A percentile compares a stretch with the other conserved stretches of the same genome.
Conservation (phyloP, 345 rosid species). For the Trapa incisa region DNA sequence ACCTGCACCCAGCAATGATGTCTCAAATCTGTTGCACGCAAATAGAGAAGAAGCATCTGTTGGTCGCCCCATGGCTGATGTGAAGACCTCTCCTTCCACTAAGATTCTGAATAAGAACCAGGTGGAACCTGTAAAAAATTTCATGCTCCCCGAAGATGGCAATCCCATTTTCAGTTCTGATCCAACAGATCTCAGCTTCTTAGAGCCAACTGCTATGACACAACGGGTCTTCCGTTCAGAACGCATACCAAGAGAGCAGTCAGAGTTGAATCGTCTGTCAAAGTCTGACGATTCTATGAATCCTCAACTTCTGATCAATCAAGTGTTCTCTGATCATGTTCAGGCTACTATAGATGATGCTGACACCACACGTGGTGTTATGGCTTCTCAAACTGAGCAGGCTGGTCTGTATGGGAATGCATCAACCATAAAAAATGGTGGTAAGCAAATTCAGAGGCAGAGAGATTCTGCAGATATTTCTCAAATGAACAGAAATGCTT, state of each 20-base stretch:
- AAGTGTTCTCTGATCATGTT: slow-evolving; percentile 36
- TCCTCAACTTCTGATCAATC: slow-evolving; percentile 58
- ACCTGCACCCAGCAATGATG: too few relatives aligned
- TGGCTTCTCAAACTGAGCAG: slow-evolving; percentile 36
- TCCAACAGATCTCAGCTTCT: slow-evolving; percentile 30
- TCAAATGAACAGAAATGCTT: slow-evolving; percentile 16
- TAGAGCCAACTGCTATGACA: slow-evolving; percentile 44
- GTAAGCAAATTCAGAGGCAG: slow-evolving; percentile 26
- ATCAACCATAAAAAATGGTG: slow-evolving; percentile 36
- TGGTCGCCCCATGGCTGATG: slow-evolving; percentile 17
- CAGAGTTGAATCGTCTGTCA: slow-evolving; percentile 68
- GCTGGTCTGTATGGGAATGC: slow-evolving; percentile 30
- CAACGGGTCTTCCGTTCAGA: slow-evolving; percentile 73
- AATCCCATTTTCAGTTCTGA: slow-evolving; percentile 32
- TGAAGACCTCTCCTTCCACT: slow-evolving; percentile 15
- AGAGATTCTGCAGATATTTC: slow-evolving; percentile 21
- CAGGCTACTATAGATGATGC: slow-evolving; percentile 41
- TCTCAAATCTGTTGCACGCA: too few relatives aligned
- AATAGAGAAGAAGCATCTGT: slow-evolving; percentile 23
- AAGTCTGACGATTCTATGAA: slow-evolving; percentile 87
- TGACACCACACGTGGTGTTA: slow-evolving; percentile 30
- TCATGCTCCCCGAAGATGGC: slow-evolving; percentile 25
- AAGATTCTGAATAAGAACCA: slow-evolving; percentile 24
- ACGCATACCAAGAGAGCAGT: slow-evolving; percentile 54
- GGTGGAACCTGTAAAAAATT: slow-evolving; percentile 33